Conservation (phyloP, 1,284 basidiomycete species). For the Moesziomyces sp. region DNA sequence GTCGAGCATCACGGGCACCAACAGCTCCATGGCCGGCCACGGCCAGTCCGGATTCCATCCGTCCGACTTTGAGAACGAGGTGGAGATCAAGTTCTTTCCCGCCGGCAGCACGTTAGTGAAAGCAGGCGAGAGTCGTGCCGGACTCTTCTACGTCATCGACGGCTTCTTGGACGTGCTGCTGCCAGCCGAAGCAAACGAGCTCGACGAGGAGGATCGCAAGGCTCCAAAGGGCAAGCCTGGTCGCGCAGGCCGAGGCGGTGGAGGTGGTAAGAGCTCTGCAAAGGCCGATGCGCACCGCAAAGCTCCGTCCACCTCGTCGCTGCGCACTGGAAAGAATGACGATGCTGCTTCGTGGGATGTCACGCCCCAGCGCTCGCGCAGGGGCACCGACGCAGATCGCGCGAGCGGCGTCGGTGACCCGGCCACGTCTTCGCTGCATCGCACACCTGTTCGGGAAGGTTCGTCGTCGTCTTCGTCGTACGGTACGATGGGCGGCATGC, state of each 20-base stretch:
- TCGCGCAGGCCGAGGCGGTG: conserved; percentile 2
- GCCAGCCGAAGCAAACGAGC: conserved; percentile 70
- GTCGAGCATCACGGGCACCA: conserved; percentile 51
- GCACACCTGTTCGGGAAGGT: conserved; percentile 17
- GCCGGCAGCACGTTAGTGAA: conserved; percentile 86
- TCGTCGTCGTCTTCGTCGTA: conserved; percentile 23
- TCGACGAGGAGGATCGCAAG: conserved; percentile 63
- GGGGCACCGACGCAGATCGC: conserved; percentile 21
- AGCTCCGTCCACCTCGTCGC: conserved; percentile 7
- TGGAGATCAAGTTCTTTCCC: conserved; percentile 92
- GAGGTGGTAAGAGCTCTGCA: not conserved
- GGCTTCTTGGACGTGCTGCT: conserved; percentile 92
- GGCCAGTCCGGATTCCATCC: conserved; percentile 39
- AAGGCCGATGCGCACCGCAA: conserved; percentile 9
- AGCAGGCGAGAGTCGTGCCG: conserved; percentile 89
- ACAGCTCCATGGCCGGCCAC: conserved; percentile 46
- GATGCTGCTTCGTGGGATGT: conserved; percentile 11
- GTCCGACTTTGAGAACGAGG: conserved; percentile 85
- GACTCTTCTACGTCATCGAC: conserved; percentile 97
- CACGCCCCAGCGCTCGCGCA: conserved; percentile 11
- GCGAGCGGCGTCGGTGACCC: conserved; percentile 5
- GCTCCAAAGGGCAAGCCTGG: conserved; percentile 7
- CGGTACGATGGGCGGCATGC: conserved; percentile 4
- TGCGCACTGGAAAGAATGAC: conserved; percentile 18
- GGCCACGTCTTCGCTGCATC: conserved; percentile 10